Conservation (phyloP, 495 filamentous ascomycete genomes). For the Penicillium salamii region DNA sequence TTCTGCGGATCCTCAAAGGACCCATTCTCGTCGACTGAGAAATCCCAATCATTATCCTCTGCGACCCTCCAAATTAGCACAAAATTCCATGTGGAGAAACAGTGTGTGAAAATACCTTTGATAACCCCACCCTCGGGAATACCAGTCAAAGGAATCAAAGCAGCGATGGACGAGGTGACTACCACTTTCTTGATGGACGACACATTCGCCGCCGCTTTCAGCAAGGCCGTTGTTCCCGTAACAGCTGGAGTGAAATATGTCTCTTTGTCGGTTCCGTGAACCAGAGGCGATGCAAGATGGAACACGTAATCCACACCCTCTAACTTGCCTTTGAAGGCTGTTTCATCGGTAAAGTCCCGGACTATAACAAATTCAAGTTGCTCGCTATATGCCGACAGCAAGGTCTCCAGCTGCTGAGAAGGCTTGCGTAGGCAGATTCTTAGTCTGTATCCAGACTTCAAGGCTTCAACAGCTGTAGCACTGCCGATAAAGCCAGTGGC, state of each 20-base stretch:
- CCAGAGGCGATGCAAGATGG: conserved; percentile 40
- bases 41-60: conserved; percentile 34
- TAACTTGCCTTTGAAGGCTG: conserved; percentile 27
- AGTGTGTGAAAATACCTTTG: conserved; percentile 17
- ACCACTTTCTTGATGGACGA: conserved; percentile 35
- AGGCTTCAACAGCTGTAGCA: conserved; percentile 33
- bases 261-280: conserved; percentile 22
- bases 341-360: conserved; percentile 29
- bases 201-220: conserved; percentile 28
- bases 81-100: too few relatives aligned
- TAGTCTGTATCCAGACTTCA: conserved; percentile 37
- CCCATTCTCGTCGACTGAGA: conserved; percentile 20
- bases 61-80: neutral
- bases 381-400: conserved; percentile 14
- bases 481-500: conserved; percentile 43
- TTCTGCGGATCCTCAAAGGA: conserved; percentile 16
- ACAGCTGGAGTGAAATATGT: conserved; percentile 30
- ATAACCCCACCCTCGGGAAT: conserved; percentile 22
- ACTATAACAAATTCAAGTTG: conserved; percentile 28
- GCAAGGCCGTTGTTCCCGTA: conserved; percentile 28
- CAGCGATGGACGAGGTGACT: conserved; percentile 32
- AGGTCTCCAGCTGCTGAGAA: conserved; percentile 15
- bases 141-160: conserved; percentile 26
- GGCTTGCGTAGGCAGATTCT: conserved; percentile 35
- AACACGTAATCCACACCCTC: conserved; percentile 37